Evolutionary conservation across 2,329 filamentous ascomycete genomes (phyloP), one percentile per base, ranked within the genome.

Genomic region (Gliomastix tumulicola): DNA sequence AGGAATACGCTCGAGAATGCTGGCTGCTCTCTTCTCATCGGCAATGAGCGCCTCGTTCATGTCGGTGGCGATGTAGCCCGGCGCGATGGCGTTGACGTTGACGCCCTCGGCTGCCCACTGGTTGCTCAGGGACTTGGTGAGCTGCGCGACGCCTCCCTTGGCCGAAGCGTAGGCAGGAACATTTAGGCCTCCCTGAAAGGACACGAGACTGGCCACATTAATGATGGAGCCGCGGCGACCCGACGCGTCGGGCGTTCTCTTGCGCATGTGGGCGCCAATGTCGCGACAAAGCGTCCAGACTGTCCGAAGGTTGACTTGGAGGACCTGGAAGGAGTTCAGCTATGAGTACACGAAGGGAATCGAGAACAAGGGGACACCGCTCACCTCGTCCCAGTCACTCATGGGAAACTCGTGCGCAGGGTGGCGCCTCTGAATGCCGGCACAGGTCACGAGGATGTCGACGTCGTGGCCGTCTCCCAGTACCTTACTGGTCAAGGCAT

Each of bases 41-140:
- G 79, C 72, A 34, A 90, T 74, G 49, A 92, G 57, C 4, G 84
- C 86, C 43, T 69, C 71, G 53, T 92, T 92, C 87, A 92, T 92
- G 42, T 90, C 86, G 7, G 85, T 90, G 30, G 74, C 82, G 46
- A 90, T 83, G 55, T 90, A 90, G 0, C 86, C 86, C 0, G 86
- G 86, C 5, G 85, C 84, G 53, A 92, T 83, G 2, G 82, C 84
- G 56, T 92, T 92, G 21, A 92, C 86, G 4, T 71, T 83, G 38
- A 92, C 71, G 1, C 85, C 84, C 46, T 79, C 70, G 11, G 64
- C 58, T 0, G 78, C 74, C 86, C 86, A 92, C 61, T 89, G 83
- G 51, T 90, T 92, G 21, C 77, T 76, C 36, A 90, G 64, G 4
- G 80, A 77, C 60, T 88, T 88, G 28, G 84, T 88, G 38, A 89